Conservation (phyloP, 768 basidiomycete species). For the Suillus spraguei region DNA sequence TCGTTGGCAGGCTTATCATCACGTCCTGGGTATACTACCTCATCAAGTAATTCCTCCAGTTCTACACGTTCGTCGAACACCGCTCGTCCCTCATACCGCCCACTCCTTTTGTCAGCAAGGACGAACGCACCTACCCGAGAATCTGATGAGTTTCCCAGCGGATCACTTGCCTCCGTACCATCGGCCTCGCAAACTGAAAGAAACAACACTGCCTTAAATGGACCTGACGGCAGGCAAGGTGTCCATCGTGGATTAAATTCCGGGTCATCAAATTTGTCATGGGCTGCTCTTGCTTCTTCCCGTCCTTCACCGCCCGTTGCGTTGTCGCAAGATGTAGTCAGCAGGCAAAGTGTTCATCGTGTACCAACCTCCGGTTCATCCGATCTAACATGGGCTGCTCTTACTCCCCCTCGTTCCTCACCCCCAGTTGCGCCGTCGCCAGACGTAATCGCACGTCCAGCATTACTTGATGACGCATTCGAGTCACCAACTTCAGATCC, state of each 20-base stretch:
- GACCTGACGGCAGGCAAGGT: neutral
- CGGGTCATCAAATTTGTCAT: neutral
- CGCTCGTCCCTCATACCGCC: constrained; percentile 27
- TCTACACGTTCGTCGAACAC: constrained; percentile 1
- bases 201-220: constrained; percentile 3
- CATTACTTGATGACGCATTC: neutral
- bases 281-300: neutral
- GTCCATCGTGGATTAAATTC: neutral
- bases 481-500: neutral
- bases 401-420: neutral
- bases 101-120: constrained; percentile 18
- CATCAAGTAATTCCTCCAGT: constrained; percentile 3
- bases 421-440: neutral
- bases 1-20: constrained; percentile 5
- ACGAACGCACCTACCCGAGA: neutral
- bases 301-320: neutral
- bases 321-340: neutral
- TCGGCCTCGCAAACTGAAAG: neutral
- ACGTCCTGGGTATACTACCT: constrained; percentile 5
- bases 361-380: neutral
- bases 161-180: neutral
- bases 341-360: constrained; percentile 1
- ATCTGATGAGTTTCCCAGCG: neutral
- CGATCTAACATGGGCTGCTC: neutral
- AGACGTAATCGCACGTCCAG: neutral